phyloP scores from a whole-genome alignment of 1,284 basidiomycete species.

The Trametes versicolor region DNA sequence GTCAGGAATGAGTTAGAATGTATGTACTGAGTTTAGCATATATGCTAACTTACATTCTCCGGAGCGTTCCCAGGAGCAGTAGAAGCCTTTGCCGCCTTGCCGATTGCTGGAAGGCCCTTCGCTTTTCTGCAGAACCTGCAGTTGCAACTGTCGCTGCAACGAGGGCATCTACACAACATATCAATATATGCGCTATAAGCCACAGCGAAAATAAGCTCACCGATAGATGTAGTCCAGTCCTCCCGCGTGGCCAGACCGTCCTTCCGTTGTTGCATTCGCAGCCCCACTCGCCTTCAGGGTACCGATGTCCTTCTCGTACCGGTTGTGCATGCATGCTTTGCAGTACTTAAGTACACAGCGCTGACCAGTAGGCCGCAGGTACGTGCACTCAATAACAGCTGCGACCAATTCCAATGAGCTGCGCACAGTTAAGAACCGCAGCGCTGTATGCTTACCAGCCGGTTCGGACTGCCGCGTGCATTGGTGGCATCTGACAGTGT shows the following conservation, averaged over 20 bases:
- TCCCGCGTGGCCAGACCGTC: constrained; percentile 48
- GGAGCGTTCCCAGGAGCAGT: neutral
- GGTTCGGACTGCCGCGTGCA: constrained; percentile 67
- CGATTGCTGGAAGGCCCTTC: constrained; percentile 65
- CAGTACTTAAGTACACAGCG: constrained; percentile 71
- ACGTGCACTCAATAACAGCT: constrained; percentile 62
- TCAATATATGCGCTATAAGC: constrained; percentile 9
- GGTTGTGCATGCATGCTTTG: constrained; percentile 69
- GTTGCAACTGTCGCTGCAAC: constrained; percentile 71
- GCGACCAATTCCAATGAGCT: constrained; percentile 35
- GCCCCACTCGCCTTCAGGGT: constrained; percentile 50
- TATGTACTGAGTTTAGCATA: neutral
- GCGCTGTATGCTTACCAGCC: constrained; percentile 46
- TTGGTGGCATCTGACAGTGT: constrained; percentile 70
- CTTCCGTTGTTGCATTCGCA: constrained; percentile 33
- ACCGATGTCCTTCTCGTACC: constrained; percentile 65
- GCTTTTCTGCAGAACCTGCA: constrained; percentile 71
- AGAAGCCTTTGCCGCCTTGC: constrained; percentile 45
- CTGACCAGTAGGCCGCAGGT: constrained; percentile 45
- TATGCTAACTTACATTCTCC: neutral
- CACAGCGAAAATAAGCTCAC: constrained; percentile 31
- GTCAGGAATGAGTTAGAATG: neutral
- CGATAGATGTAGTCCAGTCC: constrained; percentile 59
- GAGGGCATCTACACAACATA: constrained; percentile 63
- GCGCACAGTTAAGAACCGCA: neutral